These are phyloP conservation scores for Ophiostoma fasciatum DNA, from an alignment of 2,329 filamentous ascomycete genomes.

Conservation along the genomic window DNA sequence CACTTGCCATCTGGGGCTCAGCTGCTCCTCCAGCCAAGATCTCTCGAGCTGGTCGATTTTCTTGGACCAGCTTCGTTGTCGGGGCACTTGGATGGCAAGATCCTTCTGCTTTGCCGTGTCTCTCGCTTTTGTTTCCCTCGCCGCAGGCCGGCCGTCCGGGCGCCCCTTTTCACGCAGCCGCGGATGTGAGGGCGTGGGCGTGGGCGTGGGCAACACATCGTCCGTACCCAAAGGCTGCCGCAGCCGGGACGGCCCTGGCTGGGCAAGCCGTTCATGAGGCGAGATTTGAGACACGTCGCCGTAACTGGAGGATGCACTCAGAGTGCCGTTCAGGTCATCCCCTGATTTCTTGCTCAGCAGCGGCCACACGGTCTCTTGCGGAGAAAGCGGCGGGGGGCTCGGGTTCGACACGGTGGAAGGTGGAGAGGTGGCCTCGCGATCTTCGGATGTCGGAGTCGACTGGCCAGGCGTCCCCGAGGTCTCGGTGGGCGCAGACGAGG, in stretches of 20 bases:
- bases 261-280: too few species aligned
- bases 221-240: neutral
- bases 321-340: neutral
- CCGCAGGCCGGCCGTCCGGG: neutral
- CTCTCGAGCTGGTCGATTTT: conserved; percentile 28
- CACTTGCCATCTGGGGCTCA: neutral
- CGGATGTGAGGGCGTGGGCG: too few species aligned
- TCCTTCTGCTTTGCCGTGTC: conserved; percentile 8
- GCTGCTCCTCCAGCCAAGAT: conserved; percentile 17
- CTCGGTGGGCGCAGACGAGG: conserved; percentile 7
- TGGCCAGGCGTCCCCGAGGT: neutral
- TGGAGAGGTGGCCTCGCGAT: neutral
- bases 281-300: too few species aligned
- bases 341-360: neutral
- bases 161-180: too few species aligned
- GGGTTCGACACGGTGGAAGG: conserved; percentile 2
- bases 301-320: too few species aligned
- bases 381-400: neutral
- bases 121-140: conserved; percentile 1
- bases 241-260: neutral
- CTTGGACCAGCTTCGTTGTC: conserved; percentile 33
- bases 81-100: conserved; percentile 28
- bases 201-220: too few species aligned
- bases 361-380: conserved; percentile 2
- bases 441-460: neutral